Conservation (phyloP, 2,329 filamentous ascomycete genomes). For the Aspergillus udagawae region DNA sequence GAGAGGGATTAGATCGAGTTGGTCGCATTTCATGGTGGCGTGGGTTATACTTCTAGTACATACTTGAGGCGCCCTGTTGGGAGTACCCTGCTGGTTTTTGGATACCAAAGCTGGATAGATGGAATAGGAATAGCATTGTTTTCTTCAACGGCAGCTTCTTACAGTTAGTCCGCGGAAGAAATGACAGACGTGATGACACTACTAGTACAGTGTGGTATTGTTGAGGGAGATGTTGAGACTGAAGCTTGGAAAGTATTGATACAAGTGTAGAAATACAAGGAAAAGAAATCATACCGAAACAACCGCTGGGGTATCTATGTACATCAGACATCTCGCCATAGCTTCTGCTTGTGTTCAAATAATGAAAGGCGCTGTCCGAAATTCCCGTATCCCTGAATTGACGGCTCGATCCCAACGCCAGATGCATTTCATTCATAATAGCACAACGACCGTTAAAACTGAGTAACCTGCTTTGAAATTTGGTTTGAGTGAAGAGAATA, state of each 20-base stretch:
- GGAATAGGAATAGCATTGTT: neutral
- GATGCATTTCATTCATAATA: neutral
- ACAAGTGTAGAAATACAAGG: neutral
- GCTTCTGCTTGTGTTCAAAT: neutral
- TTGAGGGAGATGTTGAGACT: neutral
- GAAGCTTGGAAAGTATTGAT: neutral
- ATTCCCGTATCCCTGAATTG: neutral
- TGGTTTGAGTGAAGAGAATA: neutral
- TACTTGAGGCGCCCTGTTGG: neutral
- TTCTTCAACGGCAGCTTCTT: neutral
- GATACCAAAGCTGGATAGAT: neutral
- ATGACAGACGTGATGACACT: neutral
- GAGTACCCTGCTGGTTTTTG: neutral
- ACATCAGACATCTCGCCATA: conserved; percentile 7
- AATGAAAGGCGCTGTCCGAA: neutral
- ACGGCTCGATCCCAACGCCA: neutral
- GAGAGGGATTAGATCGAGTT: neutral
- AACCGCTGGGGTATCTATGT: conserved; percentile 20
- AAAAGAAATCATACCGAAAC: neutral
- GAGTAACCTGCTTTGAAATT: too few species aligned
- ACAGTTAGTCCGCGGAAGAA: too few species aligned
- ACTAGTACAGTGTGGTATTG: neutral
- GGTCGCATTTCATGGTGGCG: neutral
- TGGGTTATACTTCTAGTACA: neutral
- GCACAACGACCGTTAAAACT: neutral